Conservation (phyloP, 306 rosid species). For the Castanospermum australe region DNA sequence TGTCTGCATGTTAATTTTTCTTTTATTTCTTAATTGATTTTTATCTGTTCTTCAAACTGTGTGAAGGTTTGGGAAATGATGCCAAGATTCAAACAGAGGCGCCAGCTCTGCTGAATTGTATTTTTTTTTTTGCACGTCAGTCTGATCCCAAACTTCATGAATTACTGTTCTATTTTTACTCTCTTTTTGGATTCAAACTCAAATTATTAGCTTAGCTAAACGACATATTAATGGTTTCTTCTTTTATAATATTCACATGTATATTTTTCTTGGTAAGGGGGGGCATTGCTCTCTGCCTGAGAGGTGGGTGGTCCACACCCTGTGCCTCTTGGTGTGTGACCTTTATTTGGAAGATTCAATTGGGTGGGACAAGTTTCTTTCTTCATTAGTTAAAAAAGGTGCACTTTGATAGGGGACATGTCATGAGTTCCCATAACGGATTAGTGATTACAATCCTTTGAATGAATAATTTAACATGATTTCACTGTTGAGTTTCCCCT, state of each 20-base stretch:
- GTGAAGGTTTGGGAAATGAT: constrained; percentile 67
- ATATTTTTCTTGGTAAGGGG: not conserved
- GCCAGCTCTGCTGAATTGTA: constrained; percentile 57
- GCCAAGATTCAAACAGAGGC: constrained; percentile 66
- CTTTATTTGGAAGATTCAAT: constrained; percentile 39
- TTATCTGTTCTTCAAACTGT: constrained; percentile 30
- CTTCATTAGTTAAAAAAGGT: constrained; percentile 36
- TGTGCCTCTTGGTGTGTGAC: constrained; percentile 17
- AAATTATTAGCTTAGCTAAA: constrained; percentile 16
- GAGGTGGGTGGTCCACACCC: constrained; percentile 51
- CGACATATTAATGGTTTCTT: constrained; percentile 20
- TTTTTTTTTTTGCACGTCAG: constrained; percentile 57
- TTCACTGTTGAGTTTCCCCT: constrained; percentile 24
- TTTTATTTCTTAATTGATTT: not conserved
- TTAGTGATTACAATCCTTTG: constrained; percentile 29
- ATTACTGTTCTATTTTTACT: not conserved
- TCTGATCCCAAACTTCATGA: constrained; percentile 42
- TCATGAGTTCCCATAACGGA: constrained; percentile 40
- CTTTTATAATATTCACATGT: no score
- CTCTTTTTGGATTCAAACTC: no score
- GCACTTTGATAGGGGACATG: constrained; percentile 47
- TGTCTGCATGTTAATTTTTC: constrained; percentile 37
- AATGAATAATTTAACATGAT: constrained; percentile 24
- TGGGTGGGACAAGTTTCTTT: constrained; percentile 40
- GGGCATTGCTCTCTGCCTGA: constrained; percentile 13